phyloP scores from a whole-genome alignment of 805 yeast species.

The Cephaloascus fragrans region DNA sequence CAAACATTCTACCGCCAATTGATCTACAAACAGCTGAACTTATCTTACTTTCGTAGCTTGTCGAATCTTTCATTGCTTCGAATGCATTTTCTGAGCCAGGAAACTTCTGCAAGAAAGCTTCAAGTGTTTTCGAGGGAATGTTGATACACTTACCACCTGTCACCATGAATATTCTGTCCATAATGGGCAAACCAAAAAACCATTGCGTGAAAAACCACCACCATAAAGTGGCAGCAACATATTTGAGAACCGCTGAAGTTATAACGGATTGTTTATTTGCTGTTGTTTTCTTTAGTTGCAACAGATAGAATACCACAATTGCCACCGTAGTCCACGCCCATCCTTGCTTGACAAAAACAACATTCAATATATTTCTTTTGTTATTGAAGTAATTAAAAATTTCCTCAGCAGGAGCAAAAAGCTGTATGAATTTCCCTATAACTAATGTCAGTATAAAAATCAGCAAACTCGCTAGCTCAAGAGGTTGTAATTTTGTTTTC shows the following conservation, averaged over 20 bases:
- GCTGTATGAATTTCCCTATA: conserved; percentile 41
- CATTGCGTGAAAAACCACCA: conserved; percentile 87
- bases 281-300: conserved; percentile 7
- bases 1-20: conserved; percentile 59
- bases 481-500: conserved; percentile 1
- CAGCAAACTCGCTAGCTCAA: conserved; percentile 2
- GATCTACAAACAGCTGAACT: conserved; percentile 32
- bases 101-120: conserved; percentile 2
- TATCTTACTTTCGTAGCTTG: neutral
- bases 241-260: conserved; percentile 26
- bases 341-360: conserved; percentile 73
- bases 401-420: conserved; percentile 32
- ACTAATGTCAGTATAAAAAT: conserved; percentile 33
- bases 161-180: conserved; percentile 71
- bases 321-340: conserved; percentile 75
- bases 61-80: conserved; percentile 3
- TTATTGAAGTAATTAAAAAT: conserved; percentile 42
- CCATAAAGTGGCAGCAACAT: conserved; percentile 53
- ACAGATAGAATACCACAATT: conserved; percentile 16
- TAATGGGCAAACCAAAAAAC: conserved; percentile 75
- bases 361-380: conserved; percentile 65
- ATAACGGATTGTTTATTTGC: conserved; percentile 4
- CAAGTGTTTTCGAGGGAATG: conserved; percentile 7
- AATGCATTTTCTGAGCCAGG: conserved; percentile 10
- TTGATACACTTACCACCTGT: conserved; percentile 77